phyloP scores from a whole-genome alignment of 176 grass and related monocot species.

The Bothriochloa decipiens region DNA sequence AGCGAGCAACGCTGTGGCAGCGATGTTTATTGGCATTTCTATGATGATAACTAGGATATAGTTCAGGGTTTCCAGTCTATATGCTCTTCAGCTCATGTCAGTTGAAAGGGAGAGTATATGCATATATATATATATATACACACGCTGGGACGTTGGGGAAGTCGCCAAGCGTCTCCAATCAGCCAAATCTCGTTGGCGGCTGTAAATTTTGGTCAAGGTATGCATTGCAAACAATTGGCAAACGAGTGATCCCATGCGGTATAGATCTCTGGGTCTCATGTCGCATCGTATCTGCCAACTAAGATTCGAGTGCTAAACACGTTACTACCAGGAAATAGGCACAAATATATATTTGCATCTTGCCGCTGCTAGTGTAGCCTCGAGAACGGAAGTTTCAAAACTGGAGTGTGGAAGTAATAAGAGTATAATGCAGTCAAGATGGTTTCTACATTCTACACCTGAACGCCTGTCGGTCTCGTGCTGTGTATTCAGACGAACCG shows the following conservation, averaged over 20 bases:
- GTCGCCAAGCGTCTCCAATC: neutral
- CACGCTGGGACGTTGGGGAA: neutral
- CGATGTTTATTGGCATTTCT: neutral
- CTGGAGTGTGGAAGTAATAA: too few relatives aligned
- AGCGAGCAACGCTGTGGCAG: neutral
- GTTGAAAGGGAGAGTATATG: neutral
- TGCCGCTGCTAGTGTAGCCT: neutral
- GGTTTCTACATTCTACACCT: too few relatives aligned
- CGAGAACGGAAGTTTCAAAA: neutral
- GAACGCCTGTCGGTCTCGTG: too few relatives aligned
- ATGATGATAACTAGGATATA: neutral
- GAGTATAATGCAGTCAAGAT: neutral
- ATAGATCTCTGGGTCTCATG: constrained; percentile 1
- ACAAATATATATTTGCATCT: neutral
- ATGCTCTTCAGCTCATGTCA: neutral
- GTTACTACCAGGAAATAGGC: constrained; percentile 15
- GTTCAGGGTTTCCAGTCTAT: neutral
- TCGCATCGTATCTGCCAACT: neutral
- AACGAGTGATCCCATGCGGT: neutral
- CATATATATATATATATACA: neutral
- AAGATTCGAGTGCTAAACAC: neutral
- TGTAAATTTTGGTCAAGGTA: neutral
- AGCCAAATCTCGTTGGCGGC: neutral
- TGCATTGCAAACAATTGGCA: neutral
- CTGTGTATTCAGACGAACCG: too few relatives aligned